These are phyloP conservation scores for Areca catechu DNA, from an alignment of 176 grass and related monocot genomes.

Conservation along the genomic window DNA sequence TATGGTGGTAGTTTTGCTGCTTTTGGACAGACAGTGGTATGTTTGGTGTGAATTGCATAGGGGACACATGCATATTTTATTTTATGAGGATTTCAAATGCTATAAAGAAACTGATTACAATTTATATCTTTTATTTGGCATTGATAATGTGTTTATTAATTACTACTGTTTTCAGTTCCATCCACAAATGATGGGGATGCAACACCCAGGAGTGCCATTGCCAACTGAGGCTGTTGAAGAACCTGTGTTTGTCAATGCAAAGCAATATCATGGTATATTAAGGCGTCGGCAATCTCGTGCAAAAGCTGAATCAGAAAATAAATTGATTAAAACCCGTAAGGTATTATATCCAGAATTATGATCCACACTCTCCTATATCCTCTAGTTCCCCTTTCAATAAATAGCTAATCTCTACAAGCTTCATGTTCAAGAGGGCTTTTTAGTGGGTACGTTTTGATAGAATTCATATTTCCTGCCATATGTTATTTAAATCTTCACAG, in stretches of 20 bases:
- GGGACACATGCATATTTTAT: too few species aligned
- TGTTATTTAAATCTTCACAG: too few species aligned
- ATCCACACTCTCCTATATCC: too few species aligned
- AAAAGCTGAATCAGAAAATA: conserved; percentile 38
- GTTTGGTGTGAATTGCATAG: too few species aligned
- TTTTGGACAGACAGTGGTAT: conserved; percentile 17
- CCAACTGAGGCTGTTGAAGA: conserved; percentile 32
- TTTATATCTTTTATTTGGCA: too few species aligned
- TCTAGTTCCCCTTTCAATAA: too few species aligned
- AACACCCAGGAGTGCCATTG: conserved; percentile 12
- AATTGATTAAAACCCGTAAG: conserved; percentile 30
- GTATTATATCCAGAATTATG: conserved; percentile 5
- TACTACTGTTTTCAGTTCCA: conserved; percentile 18
- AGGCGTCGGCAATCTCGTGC: conserved; percentile 36
- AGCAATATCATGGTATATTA: conserved; percentile 35
- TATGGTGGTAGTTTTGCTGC: conserved; percentile 14
- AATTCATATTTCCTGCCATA: too few species aligned
- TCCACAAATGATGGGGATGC: conserved; percentile 21
- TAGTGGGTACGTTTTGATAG: too few species aligned
- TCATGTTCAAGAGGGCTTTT: too few species aligned
- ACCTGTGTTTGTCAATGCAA: conserved; percentile 36
- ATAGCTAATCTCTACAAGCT: too few species aligned
- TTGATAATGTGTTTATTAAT: neutral
- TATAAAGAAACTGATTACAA: too few species aligned
- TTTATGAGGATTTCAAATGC: too few species aligned